Evolutionary conservation across 495 filamentous ascomycete species (phyloP).

Genomic region (Podospora pseudopauciseta): DNA sequence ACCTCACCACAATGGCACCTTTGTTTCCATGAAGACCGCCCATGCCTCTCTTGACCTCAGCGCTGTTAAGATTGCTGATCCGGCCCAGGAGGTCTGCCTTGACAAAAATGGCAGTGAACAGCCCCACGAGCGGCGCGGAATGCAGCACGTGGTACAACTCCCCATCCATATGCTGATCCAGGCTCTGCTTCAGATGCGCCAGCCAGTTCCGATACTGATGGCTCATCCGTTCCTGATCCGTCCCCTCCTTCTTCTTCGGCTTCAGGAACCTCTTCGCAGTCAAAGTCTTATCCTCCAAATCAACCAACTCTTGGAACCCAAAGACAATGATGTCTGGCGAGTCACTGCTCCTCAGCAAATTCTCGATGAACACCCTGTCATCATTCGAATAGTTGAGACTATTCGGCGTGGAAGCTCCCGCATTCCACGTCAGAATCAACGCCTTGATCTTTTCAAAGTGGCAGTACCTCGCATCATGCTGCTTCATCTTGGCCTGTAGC

Average conservation of each 20-base stretch:
- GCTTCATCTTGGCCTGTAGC: slow-evolving; percentile 85
- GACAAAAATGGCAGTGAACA: slow-evolving; percentile 95
- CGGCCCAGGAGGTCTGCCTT: slow-evolving; percentile 69
- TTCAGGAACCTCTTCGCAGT: slow-evolving; percentile 84
- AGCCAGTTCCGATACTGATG: slow-evolving; percentile 96
- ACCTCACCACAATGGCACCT: slow-evolving; percentile 87
- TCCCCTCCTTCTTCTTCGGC: slow-evolving; percentile 84
- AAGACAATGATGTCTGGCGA: slow-evolving; percentile 90
- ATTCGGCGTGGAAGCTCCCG: slow-evolving; percentile 82
- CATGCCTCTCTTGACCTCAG: slow-evolving; percentile 92
- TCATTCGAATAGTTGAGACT: slow-evolving; percentile 64
- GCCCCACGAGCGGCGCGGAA: slow-evolving; percentile 81
- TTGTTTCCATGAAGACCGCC: slow-evolving; percentile 94
- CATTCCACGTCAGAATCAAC: slow-evolving; percentile 90
- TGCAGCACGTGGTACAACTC: slow-evolving; percentile 83
- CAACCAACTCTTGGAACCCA: slow-evolving; percentile 96
- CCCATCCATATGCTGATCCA: slow-evolving; percentile 73
- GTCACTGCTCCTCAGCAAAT: slow-evolving; percentile 64
- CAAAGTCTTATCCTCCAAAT: slow-evolving; percentile 93
- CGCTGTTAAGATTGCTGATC: slow-evolving; percentile 69
- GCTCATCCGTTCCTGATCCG: slow-evolving; percentile 91
- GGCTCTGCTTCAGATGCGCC: slow-evolving; percentile 73
- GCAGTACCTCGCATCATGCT: slow-evolving; percentile 75
- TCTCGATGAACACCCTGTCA: slow-evolving; percentile 70
- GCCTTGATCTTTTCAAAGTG: slow-evolving; percentile 75